Evolutionary conservation across 306 rosid genomes (phyloP).

Genomic region (Bauhinia variegata): DNA sequence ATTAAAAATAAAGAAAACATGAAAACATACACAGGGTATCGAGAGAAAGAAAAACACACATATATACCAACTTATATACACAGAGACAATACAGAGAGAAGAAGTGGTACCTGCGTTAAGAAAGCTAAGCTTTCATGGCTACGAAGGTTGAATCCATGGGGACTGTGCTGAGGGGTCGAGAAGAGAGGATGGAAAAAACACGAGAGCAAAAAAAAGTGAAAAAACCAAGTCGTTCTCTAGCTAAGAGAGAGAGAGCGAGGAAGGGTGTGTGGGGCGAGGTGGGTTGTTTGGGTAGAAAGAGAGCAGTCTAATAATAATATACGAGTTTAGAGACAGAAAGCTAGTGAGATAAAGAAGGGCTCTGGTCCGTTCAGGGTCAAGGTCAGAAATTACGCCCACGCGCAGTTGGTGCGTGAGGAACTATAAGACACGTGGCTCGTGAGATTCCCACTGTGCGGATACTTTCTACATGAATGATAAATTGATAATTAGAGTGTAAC

Average conservation of each 20-base stretch:
- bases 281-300: background rate
- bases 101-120: conserved; percentile 53
- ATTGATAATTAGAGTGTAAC: background rate
- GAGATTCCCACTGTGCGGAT: conserved; percentile 44
- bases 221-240: conserved; percentile 55
- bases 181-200: conserved; percentile 27
- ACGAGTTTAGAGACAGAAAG: conserved; percentile 35
- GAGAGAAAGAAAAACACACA: conserved; percentile 4
- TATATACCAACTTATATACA: conserved; percentile 18
- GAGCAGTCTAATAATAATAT: conserved; percentile 16
- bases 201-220: conserved; percentile 20
- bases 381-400: conserved; percentile 29
- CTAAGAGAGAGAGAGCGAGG: conserved; percentile 39
- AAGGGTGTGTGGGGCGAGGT: background rate
- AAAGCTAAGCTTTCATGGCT: conserved; percentile 64
- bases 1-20: conserved; percentile 61
- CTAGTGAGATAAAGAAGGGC: conserved; percentile 38
- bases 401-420: conserved; percentile 39
- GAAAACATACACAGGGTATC: conserved; percentile 30
- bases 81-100: conserved; percentile 5
- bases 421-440: conserved; percentile 44
- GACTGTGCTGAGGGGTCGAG: conserved; percentile 28
- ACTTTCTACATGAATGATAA: conserved; percentile 31
- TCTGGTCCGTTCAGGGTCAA: conserved; percentile 42
- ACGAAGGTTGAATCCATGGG: conserved; percentile 58